A percentile compares a stretch with the other conserved stretches of the same genome.
phyloP scores from a whole-genome alignment of 257 asterid species.

The Paulownia fortunei region DNA sequence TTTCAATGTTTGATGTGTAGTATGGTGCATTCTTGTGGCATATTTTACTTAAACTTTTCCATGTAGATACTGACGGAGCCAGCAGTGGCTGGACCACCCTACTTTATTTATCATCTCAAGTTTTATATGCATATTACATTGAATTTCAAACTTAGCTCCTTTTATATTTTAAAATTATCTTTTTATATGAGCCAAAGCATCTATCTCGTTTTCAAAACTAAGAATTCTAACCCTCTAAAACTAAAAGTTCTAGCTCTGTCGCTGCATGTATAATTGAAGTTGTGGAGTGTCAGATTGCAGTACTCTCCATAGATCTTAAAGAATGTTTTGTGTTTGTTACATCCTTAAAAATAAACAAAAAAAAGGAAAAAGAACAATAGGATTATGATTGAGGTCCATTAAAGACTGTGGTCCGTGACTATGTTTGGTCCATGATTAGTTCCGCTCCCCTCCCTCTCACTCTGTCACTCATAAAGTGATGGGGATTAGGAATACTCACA shows the following conservation, averaged over 20 bases:
- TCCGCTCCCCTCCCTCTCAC: neutral
- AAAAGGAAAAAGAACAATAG: neutral
- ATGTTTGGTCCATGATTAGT: slow-evolving; percentile 13
- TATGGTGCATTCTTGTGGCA: no score
- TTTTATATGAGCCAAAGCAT: no score
- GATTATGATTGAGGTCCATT: neutral
- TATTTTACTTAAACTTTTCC: neutral
- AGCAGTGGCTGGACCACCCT: no score
- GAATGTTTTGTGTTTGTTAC: neutral
- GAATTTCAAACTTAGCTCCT: no score
- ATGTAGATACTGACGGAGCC: no score
- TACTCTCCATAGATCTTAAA: neutral
- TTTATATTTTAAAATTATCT: no score
- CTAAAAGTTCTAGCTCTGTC: no score
- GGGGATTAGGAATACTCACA: neutral
- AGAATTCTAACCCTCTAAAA: no score
- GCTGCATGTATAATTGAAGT: neutral
- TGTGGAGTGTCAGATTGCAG: neutral
- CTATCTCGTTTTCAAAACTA: no score
- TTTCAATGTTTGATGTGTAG: no score
- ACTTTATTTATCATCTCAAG: no score
- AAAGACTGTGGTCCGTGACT: neutral
- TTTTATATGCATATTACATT: no score
- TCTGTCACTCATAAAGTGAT: neutral
- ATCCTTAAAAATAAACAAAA: neutral